Percentiles rank a stretch among this genome's conserved stretches.
phyloP scores from a whole-genome alignment of 2,329 filamentous ascomycete genomes.

The Cladosporium velox region DNA sequence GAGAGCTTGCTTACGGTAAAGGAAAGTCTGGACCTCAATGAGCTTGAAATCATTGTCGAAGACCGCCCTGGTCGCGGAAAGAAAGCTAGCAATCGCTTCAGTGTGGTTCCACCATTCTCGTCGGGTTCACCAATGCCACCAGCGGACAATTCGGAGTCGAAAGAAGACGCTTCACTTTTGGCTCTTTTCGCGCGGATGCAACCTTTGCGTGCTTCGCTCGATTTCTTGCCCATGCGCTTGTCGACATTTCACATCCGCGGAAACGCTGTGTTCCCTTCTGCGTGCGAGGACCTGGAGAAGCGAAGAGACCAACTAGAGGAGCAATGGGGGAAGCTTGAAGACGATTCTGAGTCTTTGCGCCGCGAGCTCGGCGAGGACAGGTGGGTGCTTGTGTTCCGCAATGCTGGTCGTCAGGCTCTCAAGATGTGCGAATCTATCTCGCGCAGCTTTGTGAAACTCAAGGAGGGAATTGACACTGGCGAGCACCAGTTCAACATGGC shows the following conservation, averaged over 20 bases:
- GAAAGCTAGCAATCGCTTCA: constrained; percentile 66
- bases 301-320: constrained; percentile 73
- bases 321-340: constrained; percentile 85
- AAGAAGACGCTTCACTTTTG: constrained; percentile 85
- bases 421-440: constrained; percentile 98
- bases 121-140: constrained; percentile 65
- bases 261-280: constrained; percentile 78
- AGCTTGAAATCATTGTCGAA: constrained; percentile 90
- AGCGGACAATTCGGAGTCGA: constrained; percentile 58
- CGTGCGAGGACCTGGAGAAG: constrained; percentile 83
- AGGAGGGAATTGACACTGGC: constrained; percentile 74
- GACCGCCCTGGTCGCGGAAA: constrained; percentile 65
- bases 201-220: constrained; percentile 84
- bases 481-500: constrained; percentile 72
- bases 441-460: constrained; percentile 78
- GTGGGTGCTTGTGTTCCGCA: constrained; percentile 94
- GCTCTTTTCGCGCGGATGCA: constrained; percentile 95
- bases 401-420: constrained; percentile 85
- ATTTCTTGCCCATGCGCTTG: constrained; percentile 93
- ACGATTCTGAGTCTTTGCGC: constrained; percentile 83
- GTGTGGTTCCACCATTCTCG: constrained; percentile 58
- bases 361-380: constrained; percentile 92
- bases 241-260: constrained; percentile 82
- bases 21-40: constrained; percentile 72
- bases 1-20: constrained; percentile 58